phyloP scores from a whole-genome alignment of 2,329 filamentous ascomycete species.

The Sphaceloma murrayae region DNA sequence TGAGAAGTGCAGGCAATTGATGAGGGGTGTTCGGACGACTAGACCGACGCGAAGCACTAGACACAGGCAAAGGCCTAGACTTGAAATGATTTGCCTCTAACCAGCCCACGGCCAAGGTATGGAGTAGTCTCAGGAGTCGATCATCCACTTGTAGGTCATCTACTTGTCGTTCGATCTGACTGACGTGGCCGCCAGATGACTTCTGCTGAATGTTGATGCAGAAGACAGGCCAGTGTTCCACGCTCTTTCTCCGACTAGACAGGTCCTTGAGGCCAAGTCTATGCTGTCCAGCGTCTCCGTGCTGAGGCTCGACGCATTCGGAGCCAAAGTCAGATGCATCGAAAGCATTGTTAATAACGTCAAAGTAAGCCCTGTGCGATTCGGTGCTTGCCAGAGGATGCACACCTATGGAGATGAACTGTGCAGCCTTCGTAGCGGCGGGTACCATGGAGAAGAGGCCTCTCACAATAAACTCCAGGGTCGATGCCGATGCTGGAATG shows the following conservation, averaged over 20 bases:
- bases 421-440: conserved; percentile 58
- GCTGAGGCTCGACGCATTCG: conserved; percentile 44
- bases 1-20: too few relatives aligned
- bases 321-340: conserved; percentile 65
- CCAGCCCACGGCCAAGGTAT: conserved; percentile 62
- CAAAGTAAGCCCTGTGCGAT: conserved; percentile 58
- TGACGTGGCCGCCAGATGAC: background rate
- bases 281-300: conserved; percentile 27
- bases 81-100: conserved; percentile 62
- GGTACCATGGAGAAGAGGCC: conserved; percentile 65
- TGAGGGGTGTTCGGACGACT: too few relatives aligned
- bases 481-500: conserved; percentile 61
- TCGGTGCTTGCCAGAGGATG: conserved; percentile 50
- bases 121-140: conserved; percentile 47
- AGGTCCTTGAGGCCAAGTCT: conserved; percentile 30
- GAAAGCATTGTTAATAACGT: conserved; percentile 71
- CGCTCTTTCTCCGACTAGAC: conserved; percentile 54
- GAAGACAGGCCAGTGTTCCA: conserved; percentile 86
- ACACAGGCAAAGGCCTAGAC: conserved; percentile 34
- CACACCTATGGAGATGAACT: conserved; percentile 75
- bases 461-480: conserved; percentile 50
- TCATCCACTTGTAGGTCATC: too few relatives aligned
- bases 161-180: too few relatives aligned
- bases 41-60: too few relatives aligned
- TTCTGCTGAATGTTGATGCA: conserved; percentile 54